phyloP scores from a whole-genome alignment of 352 stramenopile species.

The Pythium plurisporium region DNA sequence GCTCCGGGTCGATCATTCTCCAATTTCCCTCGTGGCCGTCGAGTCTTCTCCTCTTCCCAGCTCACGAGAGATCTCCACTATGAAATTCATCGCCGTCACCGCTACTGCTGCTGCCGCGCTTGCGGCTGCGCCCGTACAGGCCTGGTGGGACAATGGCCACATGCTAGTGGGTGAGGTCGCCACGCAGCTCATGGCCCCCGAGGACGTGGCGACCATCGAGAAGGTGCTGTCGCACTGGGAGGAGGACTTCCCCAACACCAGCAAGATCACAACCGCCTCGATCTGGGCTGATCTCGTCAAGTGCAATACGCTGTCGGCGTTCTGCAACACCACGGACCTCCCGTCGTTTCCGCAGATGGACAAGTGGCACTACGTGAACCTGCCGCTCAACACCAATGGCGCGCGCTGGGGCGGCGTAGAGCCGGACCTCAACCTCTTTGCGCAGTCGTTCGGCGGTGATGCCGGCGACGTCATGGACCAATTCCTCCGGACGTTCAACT shows the following conservation, averaged over 20 bases:
- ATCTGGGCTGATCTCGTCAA: slow-evolving; percentile 39
- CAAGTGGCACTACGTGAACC: slow-evolving; percentile 70
- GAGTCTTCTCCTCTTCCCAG: neutral
- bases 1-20: slow-evolving; percentile 5
- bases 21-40: slow-evolving; percentile 9
- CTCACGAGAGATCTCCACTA: neutral
- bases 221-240: slow-evolving; percentile 23
- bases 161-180: slow-evolving; percentile 33
- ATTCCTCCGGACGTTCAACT: slow-evolving; percentile 43
- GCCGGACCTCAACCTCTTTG: slow-evolving; percentile 43
- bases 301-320: slow-evolving; percentile 13
- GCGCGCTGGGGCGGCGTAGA: slow-evolving; percentile 35
- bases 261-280: slow-evolving; percentile 23
- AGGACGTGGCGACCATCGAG: slow-evolving; percentile 26
- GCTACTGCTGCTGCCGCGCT: slow-evolving; percentile 6
- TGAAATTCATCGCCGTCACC: slow-evolving; percentile 1
- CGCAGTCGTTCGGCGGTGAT: slow-evolving; percentile 44
- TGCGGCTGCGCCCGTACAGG: slow-evolving; percentile 7
- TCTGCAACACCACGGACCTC: slow-evolving; percentile 11
- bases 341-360: slow-evolving; percentile 51
- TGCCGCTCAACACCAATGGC: slow-evolving; percentile 58
- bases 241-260: slow-evolving; percentile 27
- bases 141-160: slow-evolving; percentile 34
- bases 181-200: slow-evolving; percentile 22
- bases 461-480: slow-evolving; percentile 43